Base-by-base conservation (phyloP, 2,329 filamentous ascomycete species). In the Xylaria sp. region DNA sequence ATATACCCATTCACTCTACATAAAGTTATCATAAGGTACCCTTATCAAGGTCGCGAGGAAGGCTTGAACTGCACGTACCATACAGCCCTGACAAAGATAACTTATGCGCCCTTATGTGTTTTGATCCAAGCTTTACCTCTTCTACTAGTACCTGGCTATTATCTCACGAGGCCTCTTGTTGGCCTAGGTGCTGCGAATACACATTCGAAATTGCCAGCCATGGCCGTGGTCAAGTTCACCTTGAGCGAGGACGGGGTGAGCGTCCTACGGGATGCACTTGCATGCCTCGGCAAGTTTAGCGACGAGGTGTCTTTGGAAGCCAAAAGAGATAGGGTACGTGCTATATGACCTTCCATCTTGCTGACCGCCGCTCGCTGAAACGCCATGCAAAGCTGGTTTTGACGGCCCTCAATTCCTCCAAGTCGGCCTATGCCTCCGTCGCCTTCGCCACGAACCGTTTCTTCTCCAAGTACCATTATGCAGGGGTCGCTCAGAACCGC, bases 261-360 rank as follows among this genome's bases (percentile, higher is more conserved):
- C 7, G 88, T 88, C 58, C 83, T 95, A 54, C 91, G 93, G 74
- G 92, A 94, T 79, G 86, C 90, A 28, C 86, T 95, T 66, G 84
- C 89, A 25, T 95, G 92, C 78, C 85, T 95, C 31, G 88, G 88
- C 76, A 94, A 93, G 79, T 94, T 95, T 82, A 92, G 90, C 78
- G 92, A 95, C 74, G 88, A 91, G 55, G 92, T 95, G 23, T 92
- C 89, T 31, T 84, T 95, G 49, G 92, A 94, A 79, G 91, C 91
- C 41, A 86, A 87, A 74, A 88, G 86, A 71, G 90, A 93, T 75
- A 88, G 87, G 78, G 91, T 92, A 80, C 63, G 66, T 64, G 49
- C 43, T 15, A 5, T 52, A 20, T 43, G 28, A 7, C 25, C 28
- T 36, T 31, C 20, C 28, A n/a, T 36, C 23, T 61, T 13, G 23